Conservation (phyloP, 2,329 filamentous ascomycete genomes). For the Aureobasidium sp. region DNA sequence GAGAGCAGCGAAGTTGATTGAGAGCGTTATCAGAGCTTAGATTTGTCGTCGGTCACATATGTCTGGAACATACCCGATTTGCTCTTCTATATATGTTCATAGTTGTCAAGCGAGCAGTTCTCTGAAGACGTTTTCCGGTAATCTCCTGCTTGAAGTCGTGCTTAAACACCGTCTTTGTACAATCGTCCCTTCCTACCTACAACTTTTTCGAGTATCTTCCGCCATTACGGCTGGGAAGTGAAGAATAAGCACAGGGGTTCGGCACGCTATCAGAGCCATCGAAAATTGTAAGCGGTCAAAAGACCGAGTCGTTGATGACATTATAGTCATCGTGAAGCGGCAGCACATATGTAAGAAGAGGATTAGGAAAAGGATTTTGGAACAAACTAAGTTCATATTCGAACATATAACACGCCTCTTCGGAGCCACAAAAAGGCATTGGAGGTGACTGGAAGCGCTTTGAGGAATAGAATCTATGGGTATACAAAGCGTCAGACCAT, state of each 20-base stretch:
- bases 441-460: not conserved
- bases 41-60: no score
- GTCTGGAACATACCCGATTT: no score
- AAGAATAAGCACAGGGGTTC: not conserved
- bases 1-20: slow-evolving; percentile 4
- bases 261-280: not conserved
- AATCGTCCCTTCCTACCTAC: no score
- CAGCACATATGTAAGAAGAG: not conserved
- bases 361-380: not conserved
- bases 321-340: not conserved
- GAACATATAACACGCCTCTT: not conserved
- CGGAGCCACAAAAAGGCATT: not conserved
- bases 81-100: not conserved
- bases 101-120: no score
- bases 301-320: not conserved
- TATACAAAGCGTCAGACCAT: not conserved
- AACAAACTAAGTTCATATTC: not conserved
- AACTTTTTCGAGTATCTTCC: no score
- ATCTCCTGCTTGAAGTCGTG: no score
- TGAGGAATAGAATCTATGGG: not conserved
- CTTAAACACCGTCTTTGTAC: no score
- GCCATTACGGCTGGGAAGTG: not conserved
- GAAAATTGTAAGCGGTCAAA: not conserved
- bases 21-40: not conserved
- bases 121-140: no score